A percentile compares a stretch with the other conserved stretches of the same genome.
These are phyloP conservation scores for Macrotyloma uniflorum DNA, from an alignment of 306 rosid genomes.

Conservation along the genomic window DNA sequence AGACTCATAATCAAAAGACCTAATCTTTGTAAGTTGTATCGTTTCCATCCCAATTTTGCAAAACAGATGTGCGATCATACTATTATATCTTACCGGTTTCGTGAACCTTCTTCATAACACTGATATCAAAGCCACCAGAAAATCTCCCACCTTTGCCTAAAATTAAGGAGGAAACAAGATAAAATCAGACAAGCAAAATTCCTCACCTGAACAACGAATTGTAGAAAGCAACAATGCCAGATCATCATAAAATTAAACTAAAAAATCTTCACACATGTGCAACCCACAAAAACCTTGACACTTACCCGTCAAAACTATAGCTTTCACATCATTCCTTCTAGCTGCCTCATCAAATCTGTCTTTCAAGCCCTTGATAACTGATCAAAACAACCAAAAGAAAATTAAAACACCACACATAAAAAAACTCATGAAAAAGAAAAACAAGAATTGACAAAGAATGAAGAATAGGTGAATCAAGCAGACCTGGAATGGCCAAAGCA, in stretches of 20 bases:
- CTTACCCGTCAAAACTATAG: constrained; percentile 86
- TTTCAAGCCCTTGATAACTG: constrained; percentile 72
- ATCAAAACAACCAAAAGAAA: constrained; percentile 5
- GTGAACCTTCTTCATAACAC: constrained; percentile 86
- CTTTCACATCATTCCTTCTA: constrained; percentile 82
- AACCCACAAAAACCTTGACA: not conserved
- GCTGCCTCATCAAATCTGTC: constrained; percentile 75
- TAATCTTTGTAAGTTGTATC: not conserved
- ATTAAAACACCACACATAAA: not conserved
- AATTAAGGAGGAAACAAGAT: not conserved
- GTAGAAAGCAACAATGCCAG: constrained; percentile 27
- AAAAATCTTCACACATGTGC: not conserved
- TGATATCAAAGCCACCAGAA: constrained; percentile 94
- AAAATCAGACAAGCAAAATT: not conserved
- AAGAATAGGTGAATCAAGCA: constrained; percentile 18
- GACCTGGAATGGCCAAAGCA: constrained; percentile 80
- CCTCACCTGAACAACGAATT: not conserved
- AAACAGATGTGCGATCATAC: not conserved
- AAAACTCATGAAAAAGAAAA: not conserved
- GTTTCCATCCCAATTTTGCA: not conserved
- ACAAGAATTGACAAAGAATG: not conserved
- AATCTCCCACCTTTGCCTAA: constrained; percentile 89
- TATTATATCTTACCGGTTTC: constrained; percentile 61
- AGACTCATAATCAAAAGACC: constrained; percentile 14
- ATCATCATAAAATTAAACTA: not conserved